Evolutionary conservation across 2,329 filamentous ascomycete genomes (phyloP), one percentile per base, ranked within the genome.

Genomic region (Ceratocystis ficicola): DNA sequence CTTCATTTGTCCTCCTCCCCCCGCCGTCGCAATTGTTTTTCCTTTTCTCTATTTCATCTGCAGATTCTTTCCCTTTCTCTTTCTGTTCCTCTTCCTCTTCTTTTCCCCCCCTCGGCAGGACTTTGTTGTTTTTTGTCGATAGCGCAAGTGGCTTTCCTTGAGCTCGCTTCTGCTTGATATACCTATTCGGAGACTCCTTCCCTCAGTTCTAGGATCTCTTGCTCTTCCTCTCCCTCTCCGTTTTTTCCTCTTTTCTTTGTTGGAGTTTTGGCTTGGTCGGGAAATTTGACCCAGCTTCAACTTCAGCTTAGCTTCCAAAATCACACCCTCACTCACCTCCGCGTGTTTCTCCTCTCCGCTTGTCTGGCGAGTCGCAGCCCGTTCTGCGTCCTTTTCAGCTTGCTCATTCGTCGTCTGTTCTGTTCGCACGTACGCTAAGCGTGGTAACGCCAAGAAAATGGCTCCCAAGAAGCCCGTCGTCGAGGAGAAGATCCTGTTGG

Each of bases 401-500:
- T 67, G 63, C 25, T 67, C 66, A 8, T 67, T 67, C 44, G 61
- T 67, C 50, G 63, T 67, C 63, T 70, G 79, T 83, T 80, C 71
- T 75, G 73, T 73, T 74, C 79, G 83, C 73, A 76, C 74, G 71
- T 86, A 85, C 80, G 80, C 81, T 73, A 83, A 81, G 74, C 66
- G 66, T 52, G 66, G 66, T 82, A 76, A 80, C 77, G 76, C 81
- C 32, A 60, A 77, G 76, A 91, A 85, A 76, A 99, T 99, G 94
- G 83, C 90, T 79, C 94, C 94, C 76, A 99, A 99, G 84, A 97
- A 97, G 80, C 81, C 79, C 65, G 87, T 86, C 73, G 86, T 90
- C 73, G 89, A 96, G 83, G 89, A 97, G 83, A 97, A 97, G 86
- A 83, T 97, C 77, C 86, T 94, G 72, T 83, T 99, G 78, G 94